Percentiles rank a stretch among this genome's conserved stretches.
Evolutionary conservation across 2,329 filamentous ascomycete genomes (phyloP).

Genomic region (Penicillium glabrum): DNA sequence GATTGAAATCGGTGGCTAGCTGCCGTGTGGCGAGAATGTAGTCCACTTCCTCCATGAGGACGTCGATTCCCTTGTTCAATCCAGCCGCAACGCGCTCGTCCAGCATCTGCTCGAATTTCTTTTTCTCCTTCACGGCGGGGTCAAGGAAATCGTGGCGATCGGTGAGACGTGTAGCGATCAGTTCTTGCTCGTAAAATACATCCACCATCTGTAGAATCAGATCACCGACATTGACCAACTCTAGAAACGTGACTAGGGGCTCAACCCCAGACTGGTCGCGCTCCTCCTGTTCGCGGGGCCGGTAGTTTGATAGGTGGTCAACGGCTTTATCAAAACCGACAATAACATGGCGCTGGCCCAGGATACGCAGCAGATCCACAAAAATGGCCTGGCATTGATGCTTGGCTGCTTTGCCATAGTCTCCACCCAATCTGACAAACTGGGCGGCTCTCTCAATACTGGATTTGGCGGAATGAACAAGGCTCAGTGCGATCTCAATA

Average conservation of each 20-base stretch:
- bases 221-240: constrained; percentile 96
- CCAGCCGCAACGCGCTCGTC: constrained; percentile 95
- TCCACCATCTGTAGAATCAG: constrained; percentile 99
- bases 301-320: constrained; percentile 84
- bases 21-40: constrained; percentile 91
- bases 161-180: constrained; percentile 76
- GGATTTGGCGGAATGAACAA: constrained; percentile 85
- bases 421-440: constrained; percentile 77
- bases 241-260: constrained; percentile 90
- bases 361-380: constrained; percentile 75
- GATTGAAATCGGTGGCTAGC: constrained; percentile 85
- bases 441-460: constrained; percentile 82
- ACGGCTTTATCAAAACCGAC: constrained; percentile 93
- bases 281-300: constrained; percentile 71
- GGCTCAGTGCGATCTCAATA: constrained; percentile 86
- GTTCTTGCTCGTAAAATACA: constrained; percentile 96
- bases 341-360: constrained; percentile 85
- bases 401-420: constrained; percentile 76
- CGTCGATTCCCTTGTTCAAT: constrained; percentile 95
- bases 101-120: constrained; percentile 97
- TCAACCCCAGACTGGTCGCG: constrained; percentile 72
- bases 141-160: constrained; percentile 95
- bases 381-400: constrained; percentile 92
- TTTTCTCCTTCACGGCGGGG: constrained; percentile 89
- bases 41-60: constrained; percentile 97